Conservation (phyloP, 2,329 filamentous ascomycete species). For the Penicillium sclerotigenum region DNA sequence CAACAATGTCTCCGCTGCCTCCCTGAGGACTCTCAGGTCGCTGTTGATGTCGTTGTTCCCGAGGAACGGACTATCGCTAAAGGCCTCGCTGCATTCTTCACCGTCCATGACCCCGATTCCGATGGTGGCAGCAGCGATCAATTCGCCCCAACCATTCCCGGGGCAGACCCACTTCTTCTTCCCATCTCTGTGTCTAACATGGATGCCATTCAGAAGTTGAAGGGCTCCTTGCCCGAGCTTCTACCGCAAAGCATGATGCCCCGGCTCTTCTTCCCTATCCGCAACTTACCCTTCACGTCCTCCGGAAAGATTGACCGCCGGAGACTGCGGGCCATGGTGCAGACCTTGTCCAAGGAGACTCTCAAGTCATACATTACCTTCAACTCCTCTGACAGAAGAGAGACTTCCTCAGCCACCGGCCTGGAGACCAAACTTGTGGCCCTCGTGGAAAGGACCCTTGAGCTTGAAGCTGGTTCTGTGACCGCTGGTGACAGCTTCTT, state of each 20-base stretch:
- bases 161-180: constrained; percentile 25
- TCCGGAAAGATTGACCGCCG: constrained; percentile 46
- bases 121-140: constrained; percentile 24
- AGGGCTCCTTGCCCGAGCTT: constrained; percentile 24
- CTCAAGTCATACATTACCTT: constrained; percentile 32
- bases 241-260: constrained; percentile 47
- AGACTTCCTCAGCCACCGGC: constrained; percentile 26
- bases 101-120: constrained; percentile 16
- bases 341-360: constrained; percentile 33
- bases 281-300: constrained; percentile 41
- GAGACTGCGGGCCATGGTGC: constrained; percentile 37
- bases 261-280: constrained; percentile 43
- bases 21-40: constrained; percentile 38
- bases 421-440: constrained; percentile 30
- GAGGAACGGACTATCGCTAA: constrained; percentile 32
- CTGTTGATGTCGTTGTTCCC: constrained; percentile 43
- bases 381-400: constrained; percentile 11
- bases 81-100: constrained; percentile 37
- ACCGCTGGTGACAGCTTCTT: constrained; percentile 48
- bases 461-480: constrained; percentile 38
- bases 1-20: constrained; percentile 41
- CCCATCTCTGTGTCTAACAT: constrained; percentile 25
- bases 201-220: constrained; percentile 25
- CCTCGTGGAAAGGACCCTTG: constrained; percentile 42
- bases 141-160: constrained; percentile 15